phyloP scores from a whole-genome alignment of 2,329 filamentous ascomycete genomes.

The Thielaviopsis musarum region DNA sequence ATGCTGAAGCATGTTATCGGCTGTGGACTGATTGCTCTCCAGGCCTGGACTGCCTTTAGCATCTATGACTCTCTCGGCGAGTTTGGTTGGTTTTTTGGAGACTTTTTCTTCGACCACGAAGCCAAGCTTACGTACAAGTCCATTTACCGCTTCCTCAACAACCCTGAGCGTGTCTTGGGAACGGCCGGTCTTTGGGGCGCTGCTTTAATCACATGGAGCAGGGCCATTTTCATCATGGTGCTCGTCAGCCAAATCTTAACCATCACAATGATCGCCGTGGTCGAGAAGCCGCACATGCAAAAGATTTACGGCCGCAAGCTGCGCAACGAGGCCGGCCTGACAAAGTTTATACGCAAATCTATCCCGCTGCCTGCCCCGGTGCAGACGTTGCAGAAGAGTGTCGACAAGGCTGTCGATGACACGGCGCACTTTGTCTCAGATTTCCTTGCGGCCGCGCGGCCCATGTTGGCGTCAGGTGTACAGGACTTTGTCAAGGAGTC shows the following conservation, averaged over 20 bases:
- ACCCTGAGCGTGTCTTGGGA: slow-evolving; percentile 85
- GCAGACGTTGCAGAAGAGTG: slow-evolving; percentile 65
- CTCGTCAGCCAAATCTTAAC: slow-evolving; percentile 73
- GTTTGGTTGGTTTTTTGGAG: slow-evolving; percentile 97
- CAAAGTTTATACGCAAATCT: slow-evolving; percentile 76
- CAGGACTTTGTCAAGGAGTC: slow-evolving; percentile 80
- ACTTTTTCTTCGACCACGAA: slow-evolving; percentile 90
- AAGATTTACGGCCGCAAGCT: slow-evolving; percentile 83
- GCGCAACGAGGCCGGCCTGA: slow-evolving; percentile 74
- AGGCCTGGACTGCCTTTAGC: slow-evolving; percentile 82
- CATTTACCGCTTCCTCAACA: slow-evolving; percentile 96
- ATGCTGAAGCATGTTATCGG: slow-evolving; percentile 80
- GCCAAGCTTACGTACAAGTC: slow-evolving; percentile 87
- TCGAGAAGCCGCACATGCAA: slow-evolving; percentile 95
- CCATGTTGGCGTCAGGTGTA: slow-evolving; percentile 73
- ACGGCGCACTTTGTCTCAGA: slow-evolving; percentile 83
- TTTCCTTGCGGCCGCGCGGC: slow-evolving; percentile 67
- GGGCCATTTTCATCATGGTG: slow-evolving; percentile 71
- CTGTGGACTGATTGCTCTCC: slow-evolving; percentile 61
- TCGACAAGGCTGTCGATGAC: slow-evolving; percentile 75
- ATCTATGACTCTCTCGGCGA: slow-evolving; percentile 93
- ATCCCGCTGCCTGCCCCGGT: slow-evolving; percentile 55
- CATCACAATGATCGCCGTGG: slow-evolving; percentile 74
- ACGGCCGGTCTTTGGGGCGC: slow-evolving; percentile 92
- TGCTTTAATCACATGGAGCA: slow-evolving; percentile 82